Evolutionary conservation across 108 stramenopile species (phyloP).

Genomic region (Fragilaria radians): DNA sequence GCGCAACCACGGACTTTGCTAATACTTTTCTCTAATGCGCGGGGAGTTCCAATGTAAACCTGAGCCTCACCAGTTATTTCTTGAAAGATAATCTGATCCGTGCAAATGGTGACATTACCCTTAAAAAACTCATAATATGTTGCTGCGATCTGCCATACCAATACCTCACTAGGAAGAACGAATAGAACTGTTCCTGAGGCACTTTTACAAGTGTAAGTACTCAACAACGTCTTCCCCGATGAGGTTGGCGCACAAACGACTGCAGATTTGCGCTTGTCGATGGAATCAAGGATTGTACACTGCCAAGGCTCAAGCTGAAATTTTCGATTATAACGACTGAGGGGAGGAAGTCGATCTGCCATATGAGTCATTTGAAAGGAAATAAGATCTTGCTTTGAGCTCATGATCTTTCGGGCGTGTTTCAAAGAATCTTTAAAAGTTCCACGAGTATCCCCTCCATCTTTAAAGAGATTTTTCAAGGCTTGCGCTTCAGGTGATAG

Average conservation of each 20-base stretch:
- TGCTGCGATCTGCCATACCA: slow-evolving; percentile 99
- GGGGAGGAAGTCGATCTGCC: slow-evolving; percentile 95
- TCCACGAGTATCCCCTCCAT: slow-evolving; percentile 71
- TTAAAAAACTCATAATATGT: slow-evolving; percentile 96
- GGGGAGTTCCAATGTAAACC: slow-evolving; percentile 96
- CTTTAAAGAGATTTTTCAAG: slow-evolving; percentile 76
- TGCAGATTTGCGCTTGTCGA: slow-evolving; percentile 87
- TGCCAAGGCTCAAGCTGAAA: slow-evolving; percentile 97
- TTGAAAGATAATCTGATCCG: slow-evolving; percentile 86
- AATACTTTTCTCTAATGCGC: slow-evolving; percentile 88
- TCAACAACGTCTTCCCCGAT: slow-evolving; percentile 97
- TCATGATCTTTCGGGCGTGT: slow-evolving; percentile 88
- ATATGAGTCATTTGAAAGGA: slow-evolving; percentile 95
- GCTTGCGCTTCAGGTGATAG: slow-evolving; percentile 59
- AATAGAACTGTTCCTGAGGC: slow-evolving; percentile 89
- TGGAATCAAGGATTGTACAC: slow-evolving; percentile 87
- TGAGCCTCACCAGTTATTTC: slow-evolving; percentile 86
- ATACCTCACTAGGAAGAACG: slow-evolving; percentile 96
- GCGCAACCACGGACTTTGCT: slow-evolving; percentile 93
- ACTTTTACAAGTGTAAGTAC: slow-evolving; percentile 95
- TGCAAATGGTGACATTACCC: slow-evolving; percentile 92
- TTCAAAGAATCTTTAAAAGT: slow-evolving; percentile 90
- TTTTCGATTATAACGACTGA: slow-evolving; percentile 91
- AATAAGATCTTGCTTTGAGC: slow-evolving; percentile 75
- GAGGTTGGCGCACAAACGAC: slow-evolving; percentile 98